Evolutionary conservation across 805 yeast genomes (phyloP), one percentile per base, ranked within the genome.

Genomic region (Metschnikowia matae): DNA sequence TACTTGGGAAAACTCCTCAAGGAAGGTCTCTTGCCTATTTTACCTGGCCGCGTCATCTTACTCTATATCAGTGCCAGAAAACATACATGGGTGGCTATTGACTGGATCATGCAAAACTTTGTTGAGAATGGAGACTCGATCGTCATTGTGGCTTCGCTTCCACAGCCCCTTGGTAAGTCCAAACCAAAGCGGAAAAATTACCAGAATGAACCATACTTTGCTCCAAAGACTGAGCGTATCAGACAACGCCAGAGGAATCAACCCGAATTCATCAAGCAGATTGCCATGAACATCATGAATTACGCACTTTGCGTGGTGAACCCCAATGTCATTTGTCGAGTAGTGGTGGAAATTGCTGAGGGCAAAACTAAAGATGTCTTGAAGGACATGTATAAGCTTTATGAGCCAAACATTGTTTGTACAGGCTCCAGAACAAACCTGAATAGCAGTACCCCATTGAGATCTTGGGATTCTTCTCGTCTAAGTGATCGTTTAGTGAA

Each of bases 41-140:
- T 81, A 41, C 82, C 82, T 0, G 70, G 72, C 36, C 71, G 90
- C 58, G 76, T 77, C 1, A 71, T 86, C 4, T 61, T 87, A 62
- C 82, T 84, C 29, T 85, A 85, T 61, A 71, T 87, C 31, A 75
- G 83, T 56, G 95, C 89, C 2, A 70, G 92, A 52, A 75, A 71
- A 49, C 92, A 87, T 68, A 84, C 94, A 0, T 87, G 96, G 96
- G 89, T 85, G 10, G 83, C 89, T 1, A 65, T 87, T 26, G 96
- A 87, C 63, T 87, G 87, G 84, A 70, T 81, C 6, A 66, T 86
- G 48, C 73, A 72, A 43, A 68, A 73, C 39, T 67, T 84, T 11
- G 65, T 84, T 3, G 81, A 79, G 56, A 71, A 82, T 57, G 88
- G 89, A 7, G 96, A 87, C 64, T 76, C 82, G 13, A 65, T 87